phyloP scores from a whole-genome alignment of 176 grass and related monocot genomes.

The Eragrostis curvula region DNA sequence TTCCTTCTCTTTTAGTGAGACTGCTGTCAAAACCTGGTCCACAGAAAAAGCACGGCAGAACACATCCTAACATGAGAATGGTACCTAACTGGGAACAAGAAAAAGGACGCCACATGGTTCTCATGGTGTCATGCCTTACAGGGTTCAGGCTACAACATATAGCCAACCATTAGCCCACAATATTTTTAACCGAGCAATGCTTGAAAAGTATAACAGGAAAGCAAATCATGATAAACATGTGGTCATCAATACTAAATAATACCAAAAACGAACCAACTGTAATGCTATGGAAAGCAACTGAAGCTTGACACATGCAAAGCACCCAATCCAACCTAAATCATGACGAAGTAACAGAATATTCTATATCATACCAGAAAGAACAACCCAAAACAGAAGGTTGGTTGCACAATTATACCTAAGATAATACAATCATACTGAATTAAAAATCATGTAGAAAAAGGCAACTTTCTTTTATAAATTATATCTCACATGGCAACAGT shows the following conservation, averaged over 20 bases:
- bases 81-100: conserved; percentile 7
- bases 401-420: neutral
- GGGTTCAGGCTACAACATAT: neutral
- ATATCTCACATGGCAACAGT: neutral
- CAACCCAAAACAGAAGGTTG: neutral
- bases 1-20: neutral
- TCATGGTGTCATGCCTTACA: neutral
- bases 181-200: neutral
- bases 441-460: neutral
- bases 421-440: neutral
- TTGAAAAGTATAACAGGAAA: neutral
- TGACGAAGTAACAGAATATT: neutral
- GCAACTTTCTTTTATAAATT: neutral
- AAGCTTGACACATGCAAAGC: neutral
- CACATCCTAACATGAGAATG: neutral
- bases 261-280: neutral
- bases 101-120: neutral
- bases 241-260: neutral
- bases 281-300: neutral
- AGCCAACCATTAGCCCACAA: neutral
- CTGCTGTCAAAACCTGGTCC: neutral
- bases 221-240: conserved; percentile 14
- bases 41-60: neutral
- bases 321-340: neutral
- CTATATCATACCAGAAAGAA: conserved; percentile 1